Conservation (phyloP, 345 rosid genomes). For the Erysimum cheiranthoides region DNA sequence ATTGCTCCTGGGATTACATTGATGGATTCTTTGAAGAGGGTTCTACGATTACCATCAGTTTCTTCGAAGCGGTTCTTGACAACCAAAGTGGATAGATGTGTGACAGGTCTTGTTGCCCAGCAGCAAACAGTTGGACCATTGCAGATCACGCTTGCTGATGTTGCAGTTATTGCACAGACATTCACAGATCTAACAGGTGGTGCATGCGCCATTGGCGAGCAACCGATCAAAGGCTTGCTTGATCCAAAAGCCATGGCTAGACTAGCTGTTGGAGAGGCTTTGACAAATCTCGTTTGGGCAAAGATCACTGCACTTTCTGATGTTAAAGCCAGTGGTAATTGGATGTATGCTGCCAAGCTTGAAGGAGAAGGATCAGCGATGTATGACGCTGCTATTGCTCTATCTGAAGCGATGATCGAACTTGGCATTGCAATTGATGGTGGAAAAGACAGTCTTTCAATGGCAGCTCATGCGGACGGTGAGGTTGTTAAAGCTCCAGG, state of each 20-base stretch:
- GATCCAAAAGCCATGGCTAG: conserved; percentile 98
- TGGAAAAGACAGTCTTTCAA: conserved; percentile 93
- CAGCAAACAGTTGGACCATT: conserved; percentile 97
- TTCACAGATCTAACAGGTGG: conserved; percentile 80
- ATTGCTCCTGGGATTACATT: conserved; percentile 87
- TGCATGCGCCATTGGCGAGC: conserved; percentile 94
- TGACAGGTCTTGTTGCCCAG: conserved; percentile 96
- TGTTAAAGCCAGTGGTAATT: conserved; percentile 95
- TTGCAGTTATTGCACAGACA: conserved; percentile 93
- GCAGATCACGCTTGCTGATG: conserved; percentile 93
- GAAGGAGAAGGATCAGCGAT: conserved; percentile 96
- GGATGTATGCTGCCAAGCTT: conserved; percentile 99
- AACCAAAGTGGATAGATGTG: conserved; percentile 94
- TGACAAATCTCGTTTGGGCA: conserved; percentile 95
- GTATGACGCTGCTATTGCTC: conserved; percentile 89
- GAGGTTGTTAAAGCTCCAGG: conserved; percentile 98
- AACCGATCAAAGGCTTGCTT: conserved; percentile 85
- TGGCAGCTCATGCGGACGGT: conserved; percentile 83
- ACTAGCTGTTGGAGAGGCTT: conserved; percentile 90
- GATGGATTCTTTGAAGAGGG: conserved; percentile 85
- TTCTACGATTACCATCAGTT: conserved; percentile 82
- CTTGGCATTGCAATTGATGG: conserved; percentile 98
- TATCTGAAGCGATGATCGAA: conserved; percentile 87
- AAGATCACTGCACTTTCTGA: conserved; percentile 85
- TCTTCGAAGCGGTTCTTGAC: conserved; percentile 87